phyloP scores from a whole-genome alignment of 2,329 filamentous ascomycete genomes.

The Catunica adiposa region DNA sequence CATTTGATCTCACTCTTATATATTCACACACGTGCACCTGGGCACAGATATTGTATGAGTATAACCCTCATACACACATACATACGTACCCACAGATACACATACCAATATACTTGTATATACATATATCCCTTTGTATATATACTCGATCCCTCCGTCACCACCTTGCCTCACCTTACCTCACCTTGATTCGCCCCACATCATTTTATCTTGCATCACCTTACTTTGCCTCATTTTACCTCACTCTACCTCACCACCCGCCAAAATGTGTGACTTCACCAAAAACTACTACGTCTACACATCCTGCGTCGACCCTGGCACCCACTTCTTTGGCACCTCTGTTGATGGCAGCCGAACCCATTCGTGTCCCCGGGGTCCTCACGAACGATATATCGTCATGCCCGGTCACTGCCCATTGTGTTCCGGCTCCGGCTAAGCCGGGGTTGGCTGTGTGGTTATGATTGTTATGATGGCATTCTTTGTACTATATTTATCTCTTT shows the following conservation, averaged over 20 bases:
- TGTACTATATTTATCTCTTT: not conserved
- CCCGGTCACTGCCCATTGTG: conserved; percentile 41
- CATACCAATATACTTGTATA: too few relatives aligned
- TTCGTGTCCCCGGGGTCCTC: conserved; percentile 46
- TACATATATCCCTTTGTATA: too few relatives aligned
- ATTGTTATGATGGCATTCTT: not conserved
- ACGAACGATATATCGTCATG: conserved; percentile 58
- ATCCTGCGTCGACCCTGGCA: conserved; percentile 48
- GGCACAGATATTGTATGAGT: too few relatives aligned
- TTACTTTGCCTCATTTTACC: not conserved
- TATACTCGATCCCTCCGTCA: not conserved
- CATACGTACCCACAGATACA: too few relatives aligned
- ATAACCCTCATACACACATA: too few relatives aligned
- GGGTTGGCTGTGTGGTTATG: not conserved
- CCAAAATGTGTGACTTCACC: conserved; percentile 45
- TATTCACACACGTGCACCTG: too few relatives aligned
- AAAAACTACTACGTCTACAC: conserved; percentile 68
- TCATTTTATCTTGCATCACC: not conserved
- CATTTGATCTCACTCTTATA: too few relatives aligned
- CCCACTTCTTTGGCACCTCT: conserved; percentile 55
- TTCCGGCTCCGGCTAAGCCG: conserved; percentile 20
- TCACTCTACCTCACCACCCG: too few relatives aligned
- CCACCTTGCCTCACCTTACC: not conserved
- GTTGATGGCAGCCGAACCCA: conserved; percentile 46
- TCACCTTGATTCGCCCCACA: not conserved